Percentiles rank a stretch among this genome's conserved stretches.
These are phyloP conservation scores for Torulaspora maleeae DNA, from an alignment of 805 yeast species.

Conservation along the genomic window DNA sequence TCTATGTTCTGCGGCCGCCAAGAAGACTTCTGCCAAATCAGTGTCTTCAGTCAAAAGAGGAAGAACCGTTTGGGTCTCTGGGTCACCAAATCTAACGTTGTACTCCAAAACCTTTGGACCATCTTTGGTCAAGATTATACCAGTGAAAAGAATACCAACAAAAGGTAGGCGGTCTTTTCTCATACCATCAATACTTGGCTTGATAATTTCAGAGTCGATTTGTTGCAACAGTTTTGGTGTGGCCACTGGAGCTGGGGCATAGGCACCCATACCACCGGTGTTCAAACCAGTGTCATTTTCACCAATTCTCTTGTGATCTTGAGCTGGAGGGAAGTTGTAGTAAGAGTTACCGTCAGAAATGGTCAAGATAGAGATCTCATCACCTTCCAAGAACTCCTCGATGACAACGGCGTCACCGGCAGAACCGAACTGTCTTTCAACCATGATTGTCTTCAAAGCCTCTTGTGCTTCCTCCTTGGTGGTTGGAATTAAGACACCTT, in stretches of 20 bases:
- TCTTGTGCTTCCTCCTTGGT: conserved; percentile 76
- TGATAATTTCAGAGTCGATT: conserved; percentile 70
- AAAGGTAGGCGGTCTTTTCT: conserved; percentile 92
- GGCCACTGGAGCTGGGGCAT: conserved; percentile 96
- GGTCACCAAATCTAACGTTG: conserved; percentile 98
- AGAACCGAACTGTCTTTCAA: conserved; percentile 77
- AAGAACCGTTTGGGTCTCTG: conserved; percentile 95
- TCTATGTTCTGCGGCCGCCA: conserved; percentile 92
- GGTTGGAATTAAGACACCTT: conserved; percentile 92
- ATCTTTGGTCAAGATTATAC: conserved; percentile 78
- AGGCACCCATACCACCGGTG: conserved; percentile 99
- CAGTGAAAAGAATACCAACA: conserved; percentile 93
- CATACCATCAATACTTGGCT: conserved; percentile 94
- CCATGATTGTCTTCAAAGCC: conserved; percentile 86
- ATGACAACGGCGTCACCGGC: conserved; percentile 96
- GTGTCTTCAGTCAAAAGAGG: conserved; percentile 78
- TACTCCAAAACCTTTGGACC: conserved; percentile 97
- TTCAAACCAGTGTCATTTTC: conserved; percentile 91
- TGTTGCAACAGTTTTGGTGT: conserved; percentile 65
- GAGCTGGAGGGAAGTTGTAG: conserved; percentile 92
- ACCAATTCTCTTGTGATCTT: conserved; percentile 94
- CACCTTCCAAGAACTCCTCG: conserved; percentile 95
- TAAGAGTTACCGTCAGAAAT: conserved; percentile 90
- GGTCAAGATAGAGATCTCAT: conserved; percentile 89
- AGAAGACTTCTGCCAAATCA: conserved; percentile 88